phyloP scores from a whole-genome alignment of 2,329 filamentous ascomycete species.

The Arthrobotrys pseudoclavata region DNA sequence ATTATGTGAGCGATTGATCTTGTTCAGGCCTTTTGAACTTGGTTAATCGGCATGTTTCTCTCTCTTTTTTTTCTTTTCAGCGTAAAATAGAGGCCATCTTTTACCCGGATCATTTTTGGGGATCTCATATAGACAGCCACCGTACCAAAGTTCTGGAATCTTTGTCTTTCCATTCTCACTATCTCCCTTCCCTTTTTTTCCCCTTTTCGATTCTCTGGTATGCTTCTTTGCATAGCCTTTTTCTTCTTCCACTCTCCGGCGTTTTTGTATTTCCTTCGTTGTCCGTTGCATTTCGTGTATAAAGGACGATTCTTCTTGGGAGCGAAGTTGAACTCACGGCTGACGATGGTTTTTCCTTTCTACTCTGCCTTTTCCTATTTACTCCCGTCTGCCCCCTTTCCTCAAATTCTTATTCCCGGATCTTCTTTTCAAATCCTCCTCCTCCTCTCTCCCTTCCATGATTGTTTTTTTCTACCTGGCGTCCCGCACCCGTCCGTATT shows the following conservation, averaged over 20 bases:
- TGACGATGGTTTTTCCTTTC: slow-evolving; percentile 35
- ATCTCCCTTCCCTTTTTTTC: background rate
- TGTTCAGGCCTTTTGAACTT: slow-evolving; percentile 42
- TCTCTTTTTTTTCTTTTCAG: slow-evolving; percentile 29
- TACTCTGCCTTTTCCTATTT: slow-evolving; percentile 26
- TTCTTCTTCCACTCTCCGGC: slow-evolving; percentile 37
- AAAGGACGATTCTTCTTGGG: slow-evolving; percentile 47
- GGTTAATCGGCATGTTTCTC: slow-evolving; percentile 42
- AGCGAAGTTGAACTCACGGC: slow-evolving; percentile 45
- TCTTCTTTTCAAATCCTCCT: slow-evolving; percentile 2
- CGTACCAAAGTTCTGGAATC: slow-evolving; percentile 39
- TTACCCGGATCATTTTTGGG: slow-evolving; percentile 54
- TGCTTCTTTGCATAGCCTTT: slow-evolving; percentile 34
- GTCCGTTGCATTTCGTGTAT: slow-evolving; percentile 43
- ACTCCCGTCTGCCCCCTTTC: slow-evolving; percentile 31
- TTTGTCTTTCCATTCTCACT: slow-evolving; percentile 25
- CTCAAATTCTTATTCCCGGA: slow-evolving; percentile 1
- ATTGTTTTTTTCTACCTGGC: slow-evolving; percentile 19
- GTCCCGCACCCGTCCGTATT: slow-evolving; percentile 19
- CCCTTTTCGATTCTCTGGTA: slow-evolving; percentile 14
- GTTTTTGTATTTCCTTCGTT: slow-evolving; percentile 33
- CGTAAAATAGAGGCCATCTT: slow-evolving; percentile 48
- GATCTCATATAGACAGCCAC: slow-evolving; percentile 55
- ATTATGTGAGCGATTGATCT: slow-evolving; percentile 56
- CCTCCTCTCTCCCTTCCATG: slow-evolving; percentile 2